Base-by-base conservation (phyloP, 2,329 filamentous ascomycete genomes). In the Aureobasidium sp. region DNA sequence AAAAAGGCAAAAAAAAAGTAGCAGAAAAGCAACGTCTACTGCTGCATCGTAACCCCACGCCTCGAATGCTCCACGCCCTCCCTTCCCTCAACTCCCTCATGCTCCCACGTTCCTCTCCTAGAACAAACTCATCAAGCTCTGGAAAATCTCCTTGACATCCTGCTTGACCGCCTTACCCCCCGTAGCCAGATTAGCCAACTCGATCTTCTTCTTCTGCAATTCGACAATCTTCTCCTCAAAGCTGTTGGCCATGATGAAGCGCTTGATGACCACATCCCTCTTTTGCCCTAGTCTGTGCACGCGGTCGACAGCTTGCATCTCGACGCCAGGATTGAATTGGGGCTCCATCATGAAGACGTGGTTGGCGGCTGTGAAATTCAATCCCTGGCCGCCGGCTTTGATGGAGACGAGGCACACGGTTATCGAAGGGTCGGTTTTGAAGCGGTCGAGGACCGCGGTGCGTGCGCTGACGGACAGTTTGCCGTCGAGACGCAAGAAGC, bases 271-370 rank as follows among this genome's bases (percentile, higher is more conserved):
- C 0, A 98, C 93, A 11, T 84, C 80, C n/a, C 93, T 79, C 62
- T 81, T 93, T 73, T 98, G 93, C 0, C 93, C 90, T 1, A 96
- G 75, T 16, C 90, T 84, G 67, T 95, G 90, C 5, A 98, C 88
- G 25, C 93, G 88, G 66, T 97, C 93, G 6, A 97, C 79, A 2
- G 93, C 93, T 70, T 98, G 93, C 4, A 90, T 88, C 68, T 98
- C 91, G 0, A 90, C 89, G 0, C 90, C 90, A 0, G 93, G 93
- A 64, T 98, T 98, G 73, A 91, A 98, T 65, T 96, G 90, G 4
- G 93, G 93, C 67, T 98, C 93, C 91, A 98, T 97, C 62, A 97
- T 86, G 67, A 93, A 97, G 12, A 94, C 91, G 53, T 81, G 86
- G 65, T 84, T 93, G 27, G 85, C 91, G 0, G 87, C 77, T 0